Evolutionary conservation across 257 asterid species (phyloP).

Genomic region (Capsicum baccatum): DNA sequence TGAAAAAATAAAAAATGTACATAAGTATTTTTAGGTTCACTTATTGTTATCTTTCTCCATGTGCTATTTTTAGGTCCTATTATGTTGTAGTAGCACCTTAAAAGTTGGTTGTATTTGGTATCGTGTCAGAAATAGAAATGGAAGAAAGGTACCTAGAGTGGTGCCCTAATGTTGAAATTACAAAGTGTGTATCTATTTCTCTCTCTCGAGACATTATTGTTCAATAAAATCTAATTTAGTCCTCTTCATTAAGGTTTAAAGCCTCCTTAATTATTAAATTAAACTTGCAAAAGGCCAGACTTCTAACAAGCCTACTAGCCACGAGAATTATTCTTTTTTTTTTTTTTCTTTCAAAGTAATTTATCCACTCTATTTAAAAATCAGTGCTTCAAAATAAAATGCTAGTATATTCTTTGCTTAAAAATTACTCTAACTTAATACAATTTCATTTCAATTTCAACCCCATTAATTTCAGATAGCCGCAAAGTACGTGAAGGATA

Average conservation of each 20-base stretch:
- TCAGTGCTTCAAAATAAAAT: no score
- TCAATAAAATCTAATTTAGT: background rate
- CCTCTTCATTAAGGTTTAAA: background rate
- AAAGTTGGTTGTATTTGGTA: background rate
- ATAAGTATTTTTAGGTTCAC: background rate
- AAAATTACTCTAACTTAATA: no score
- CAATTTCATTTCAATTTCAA: no score
- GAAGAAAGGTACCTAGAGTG: background rate
- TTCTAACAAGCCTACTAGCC: no score
- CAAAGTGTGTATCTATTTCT: constrained; percentile 2
- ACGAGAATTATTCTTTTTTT: no score
- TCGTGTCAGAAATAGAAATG: background rate
- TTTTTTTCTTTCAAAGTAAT: no score
- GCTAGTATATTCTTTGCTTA: no score
- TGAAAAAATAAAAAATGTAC: background rate
- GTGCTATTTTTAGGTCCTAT: background rate
- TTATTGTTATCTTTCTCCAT: background rate
- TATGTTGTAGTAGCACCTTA: background rate
- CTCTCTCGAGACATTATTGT: background rate
- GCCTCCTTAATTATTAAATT: background rate
- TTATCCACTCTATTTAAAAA: no score
- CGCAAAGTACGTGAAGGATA: background rate
- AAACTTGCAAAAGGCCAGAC: background rate
- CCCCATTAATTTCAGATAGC: background rate
- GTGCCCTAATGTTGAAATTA: background rate